Evolutionary conservation across 495 filamentous ascomycete species (phyloP), one percentile per base, ranked within the genome.

Genomic region (Staphylotrichum longicolle): DNA sequence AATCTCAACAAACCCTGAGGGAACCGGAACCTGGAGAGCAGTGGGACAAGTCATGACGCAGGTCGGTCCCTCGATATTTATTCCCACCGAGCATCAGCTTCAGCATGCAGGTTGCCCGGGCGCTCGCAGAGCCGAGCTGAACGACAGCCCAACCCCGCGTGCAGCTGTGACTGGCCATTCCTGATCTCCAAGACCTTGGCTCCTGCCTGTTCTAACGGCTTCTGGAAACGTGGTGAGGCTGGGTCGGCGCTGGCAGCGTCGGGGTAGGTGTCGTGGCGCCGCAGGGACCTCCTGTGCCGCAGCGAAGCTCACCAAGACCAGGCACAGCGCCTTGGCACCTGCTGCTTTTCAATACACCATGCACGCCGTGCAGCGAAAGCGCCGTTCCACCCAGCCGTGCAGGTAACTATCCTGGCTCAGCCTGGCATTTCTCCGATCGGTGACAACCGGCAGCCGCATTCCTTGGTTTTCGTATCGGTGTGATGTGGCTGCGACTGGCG

Each of bases 81-180:
- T 30, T 47, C 15, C 15, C 45, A 3, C n/a, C 15, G 15, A 7
- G 4, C 45, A 27, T 30, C 15, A 20, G 8, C 45, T 9, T 3
- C 52, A 55, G 39, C 52, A 39, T 48, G 55, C 32, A 57, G 54
- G 3, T 35, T 34, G 54, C 42, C 40, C 54, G 32, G 42, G 54
- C 42, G 5, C 42, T 15, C 6, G 10, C 42, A 57, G n/a, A 34
- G 27, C 27, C n/a, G n/a, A 44, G 49, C 57, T 60, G 56, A 58
- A 9, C 0, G 57, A 9, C 40, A 46, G 49, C 30, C 33, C 42
- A 45, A 11, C 33, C 14, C 48, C 15, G 5, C 55, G 30, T 30
- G 7, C 34, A 27, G 20, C 1, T 27, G 5, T 20, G 55, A 48
- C 14, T 57, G 55, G 44, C 15, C 40, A 39, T 9, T 9, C 8